These are phyloP conservation scores for Malus orientalis DNA, from an alignment of 306 rosid genomes.

Conservation along the genomic window DNA sequence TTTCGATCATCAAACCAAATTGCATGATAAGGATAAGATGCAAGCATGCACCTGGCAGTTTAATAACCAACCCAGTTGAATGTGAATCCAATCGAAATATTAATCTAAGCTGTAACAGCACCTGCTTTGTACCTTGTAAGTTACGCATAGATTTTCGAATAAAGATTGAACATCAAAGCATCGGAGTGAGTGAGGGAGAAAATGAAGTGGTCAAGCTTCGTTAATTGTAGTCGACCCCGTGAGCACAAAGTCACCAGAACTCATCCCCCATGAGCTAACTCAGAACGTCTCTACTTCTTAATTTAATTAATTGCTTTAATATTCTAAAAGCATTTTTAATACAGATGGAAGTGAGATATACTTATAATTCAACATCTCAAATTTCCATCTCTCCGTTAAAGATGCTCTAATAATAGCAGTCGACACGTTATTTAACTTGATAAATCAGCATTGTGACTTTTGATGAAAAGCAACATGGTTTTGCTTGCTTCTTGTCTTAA, in stretches of 20 bases:
- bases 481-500: background rate
- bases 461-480: background rate
- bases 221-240: conserved; percentile 24
- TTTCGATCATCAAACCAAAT: background rate
- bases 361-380: too few species aligned
- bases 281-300: background rate
- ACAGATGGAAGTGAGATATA: background rate
- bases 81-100: background rate
- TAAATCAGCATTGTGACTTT: background rate
- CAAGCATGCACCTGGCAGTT: background rate
- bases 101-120: background rate
- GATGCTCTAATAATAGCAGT: background rate
- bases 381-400: too few species aligned
- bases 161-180: background rate
- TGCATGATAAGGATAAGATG: background rate
- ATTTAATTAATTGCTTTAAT: background rate
- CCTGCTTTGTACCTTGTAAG: background rate
- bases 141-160: background rate
- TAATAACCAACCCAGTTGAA: background rate
- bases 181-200: background rate
- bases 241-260: conserved; percentile 2
- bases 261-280: too few species aligned
- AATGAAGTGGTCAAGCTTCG: conserved; percentile 14
- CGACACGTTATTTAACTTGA: background rate
- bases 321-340: background rate